Conservation (phyloP, 257 asterid genomes). For the Solanum arcanum region DNA sequence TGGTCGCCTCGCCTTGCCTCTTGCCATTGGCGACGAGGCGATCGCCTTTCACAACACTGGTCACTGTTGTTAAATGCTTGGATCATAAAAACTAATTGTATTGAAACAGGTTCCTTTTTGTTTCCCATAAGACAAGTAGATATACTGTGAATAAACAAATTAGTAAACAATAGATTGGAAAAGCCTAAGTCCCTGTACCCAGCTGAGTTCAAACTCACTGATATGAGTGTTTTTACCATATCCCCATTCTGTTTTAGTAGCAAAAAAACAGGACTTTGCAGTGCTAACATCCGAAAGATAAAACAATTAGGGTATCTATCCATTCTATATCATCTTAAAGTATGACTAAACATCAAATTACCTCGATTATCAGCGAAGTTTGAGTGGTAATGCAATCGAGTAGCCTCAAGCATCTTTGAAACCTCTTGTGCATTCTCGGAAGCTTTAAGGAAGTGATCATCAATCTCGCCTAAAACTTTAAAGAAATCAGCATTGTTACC, state of each 20-base stretch:
- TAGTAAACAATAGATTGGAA: neutral
- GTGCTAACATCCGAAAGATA: neutral
- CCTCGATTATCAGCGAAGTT: slow-evolving; percentile 97
- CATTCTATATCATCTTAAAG: neutral
- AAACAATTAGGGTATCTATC: neutral
- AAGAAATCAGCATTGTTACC: slow-evolving; percentile 56
- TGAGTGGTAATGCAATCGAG: slow-evolving; percentile 85
- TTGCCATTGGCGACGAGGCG: no score
- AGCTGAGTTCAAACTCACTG: neutral
- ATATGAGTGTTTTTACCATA: neutral
- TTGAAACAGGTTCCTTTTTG: neutral
- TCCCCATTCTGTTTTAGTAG: neutral
- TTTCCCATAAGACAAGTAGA: neutral
- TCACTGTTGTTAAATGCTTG: neutral
- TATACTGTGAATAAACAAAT: neutral
- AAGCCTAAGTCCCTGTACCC: neutral
- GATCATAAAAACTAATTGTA: neutral
- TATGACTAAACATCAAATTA: slow-evolving; percentile 8
- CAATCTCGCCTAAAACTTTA: slow-evolving; percentile 59
- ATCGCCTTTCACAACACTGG: no score
- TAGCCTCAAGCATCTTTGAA: slow-evolving; percentile 92
- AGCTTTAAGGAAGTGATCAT: slow-evolving; percentile 85
- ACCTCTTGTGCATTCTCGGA: slow-evolving; percentile 83
- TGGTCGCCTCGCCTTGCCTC: no score
- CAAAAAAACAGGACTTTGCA: neutral